A percentile compares a stretch with the other conserved stretches of the same genome.
phyloP scores from a whole-genome alignment of 2,329 filamentous ascomycete genomes.

The Myriosclerotinia duriaeana region DNA sequence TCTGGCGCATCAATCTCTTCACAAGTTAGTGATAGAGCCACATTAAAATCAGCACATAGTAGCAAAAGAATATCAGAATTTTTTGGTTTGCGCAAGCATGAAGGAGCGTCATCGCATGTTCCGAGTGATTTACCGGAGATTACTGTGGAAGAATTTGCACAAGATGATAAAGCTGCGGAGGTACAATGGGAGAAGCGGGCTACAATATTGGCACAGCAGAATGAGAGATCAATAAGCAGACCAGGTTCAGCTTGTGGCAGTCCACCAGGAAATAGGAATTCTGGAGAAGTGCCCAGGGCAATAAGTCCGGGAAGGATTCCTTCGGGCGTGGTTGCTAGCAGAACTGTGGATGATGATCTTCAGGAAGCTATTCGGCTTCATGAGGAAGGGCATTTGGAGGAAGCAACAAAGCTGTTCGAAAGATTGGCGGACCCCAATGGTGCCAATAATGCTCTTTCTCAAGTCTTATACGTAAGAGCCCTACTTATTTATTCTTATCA shows the following conservation, averaged over 20 bases:
- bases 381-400: conserved; percentile 74
- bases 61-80: conserved; percentile 61
- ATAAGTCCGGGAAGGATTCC: conserved; percentile 25
- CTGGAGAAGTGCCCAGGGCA: conserved; percentile 14
- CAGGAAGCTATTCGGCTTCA: conserved; percentile 95
- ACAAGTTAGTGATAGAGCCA: conserved; percentile 24
- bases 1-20: conserved; percentile 29
- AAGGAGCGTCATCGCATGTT: conserved; percentile 67
- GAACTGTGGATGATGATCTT: conserved; percentile 67
- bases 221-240: conserved; percentile 46
- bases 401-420: conserved; percentile 83
- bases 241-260: conserved; percentile 42
- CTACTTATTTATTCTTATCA: not conserved
- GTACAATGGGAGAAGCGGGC: conserved; percentile 89
- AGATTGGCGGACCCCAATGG: conserved; percentile 78
- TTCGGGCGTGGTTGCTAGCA: conserved; percentile 47
- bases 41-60: conserved; percentile 20
- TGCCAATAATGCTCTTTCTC: conserved; percentile 87
- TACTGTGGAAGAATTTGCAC: conserved; percentile 43
- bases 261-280: conserved; percentile 29
- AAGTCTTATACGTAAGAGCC: conserved; percentile 70
- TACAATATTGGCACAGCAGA: conserved; percentile 75
- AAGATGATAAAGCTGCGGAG: conserved; percentile 53
- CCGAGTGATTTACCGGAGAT: conserved; percentile 80
- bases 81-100: conserved; percentile 63